Evolutionary conservation across 345 rosid species (phyloP), one percentile per base, ranked within the genome.

Genomic region (Balakata baccata): DNA sequence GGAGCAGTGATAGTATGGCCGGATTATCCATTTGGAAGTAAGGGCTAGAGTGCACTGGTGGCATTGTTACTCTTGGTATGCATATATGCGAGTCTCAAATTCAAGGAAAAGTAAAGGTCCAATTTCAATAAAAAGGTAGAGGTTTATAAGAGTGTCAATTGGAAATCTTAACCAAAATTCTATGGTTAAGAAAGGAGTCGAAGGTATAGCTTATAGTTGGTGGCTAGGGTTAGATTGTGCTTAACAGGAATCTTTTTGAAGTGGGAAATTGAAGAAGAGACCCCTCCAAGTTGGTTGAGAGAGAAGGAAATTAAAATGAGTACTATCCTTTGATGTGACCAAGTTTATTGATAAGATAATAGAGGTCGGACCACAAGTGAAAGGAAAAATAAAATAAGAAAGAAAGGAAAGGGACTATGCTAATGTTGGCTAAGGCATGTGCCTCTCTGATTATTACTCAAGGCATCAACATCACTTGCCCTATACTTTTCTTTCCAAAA

Each of bases 21-120:
- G 91, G 92, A 81, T 85, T 86, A 66, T 94, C 94, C 87, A 87
- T 90, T 43, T 84, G 90, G 81, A 78, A 86, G 78, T 69, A 86
- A 1, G 94, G 94, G 80, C 92, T 94, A 29, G 95, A 89, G 78
- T 92, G 93, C 16, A 91, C 89, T 0, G 97, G 84, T 60, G 90
- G 93, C 90, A 88, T 89, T 17, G 20, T 54, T 54, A 22, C 47
- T 6, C 10, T 43, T 1, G 47, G 47, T 43, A 10, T n/a, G n/a
- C n/a, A n/a, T 10, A 43, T 7, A 5, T 29, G 34, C 2, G 1
- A 43, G 47, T 43, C 47, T 43, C 47, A 43, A 43, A 43, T 43
- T 43, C 9, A 43, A 10, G 47, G 8, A 43, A 43, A 43, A 29
- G 1, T 29, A 29, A 29, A 29, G 34, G 34, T 1, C 34, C 34